Base-by-base conservation (phyloP, 768 basidiomycete genomes). In the Mrakia hoshinonis region DNA sequence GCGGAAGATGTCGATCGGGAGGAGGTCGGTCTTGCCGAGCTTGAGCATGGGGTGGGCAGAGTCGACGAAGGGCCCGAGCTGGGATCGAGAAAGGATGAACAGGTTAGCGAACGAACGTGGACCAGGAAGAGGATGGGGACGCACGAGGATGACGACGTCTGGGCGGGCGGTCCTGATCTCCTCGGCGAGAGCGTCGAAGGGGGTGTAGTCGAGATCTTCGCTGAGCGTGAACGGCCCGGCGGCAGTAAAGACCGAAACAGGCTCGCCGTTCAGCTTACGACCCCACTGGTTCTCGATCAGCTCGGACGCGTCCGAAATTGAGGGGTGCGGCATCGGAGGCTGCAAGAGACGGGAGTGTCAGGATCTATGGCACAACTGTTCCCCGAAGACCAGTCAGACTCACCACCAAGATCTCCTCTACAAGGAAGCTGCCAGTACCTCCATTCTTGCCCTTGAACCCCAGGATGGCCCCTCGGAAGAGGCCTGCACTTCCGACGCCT, bases 51-150 rank as follows among this genome's bases (percentile, higher is more conserved):
- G 85, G 78, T 98, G 91, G 22, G 83, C 79, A 0, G 85, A 80
- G 74, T 97, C 92, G 52, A 98, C 81, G 77, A 98, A 99, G 1
- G 96, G 96, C 0, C 96, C 96, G 38, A 91, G 80, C 95, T 99
- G 73, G 0, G 24, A 24, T 34, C 58, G 15, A 22, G 47, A 9
- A 24, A 26, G 39, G 38, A 1, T 24, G 9, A 43, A n/a, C 9
- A 38, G 13, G 22, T 31, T 7, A 34, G 31, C 22, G 26, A 29
- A 20, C 18, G 48, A 13, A 34, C 11, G 51, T 11, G 4, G n/a
- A 34, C 36, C 24, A 75, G 82, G 43, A n/a, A 10, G 22, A 54
- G 24, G 46, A 39, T 63, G 10, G 47, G 0, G 22, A 76, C 81
- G 67, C 77, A 95, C 95, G 68, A 99, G 82, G 22, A 98, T 81